phyloP scores from a whole-genome alignment of 192 early-diverging fungal species.

The Backusella australiensis region DNA sequence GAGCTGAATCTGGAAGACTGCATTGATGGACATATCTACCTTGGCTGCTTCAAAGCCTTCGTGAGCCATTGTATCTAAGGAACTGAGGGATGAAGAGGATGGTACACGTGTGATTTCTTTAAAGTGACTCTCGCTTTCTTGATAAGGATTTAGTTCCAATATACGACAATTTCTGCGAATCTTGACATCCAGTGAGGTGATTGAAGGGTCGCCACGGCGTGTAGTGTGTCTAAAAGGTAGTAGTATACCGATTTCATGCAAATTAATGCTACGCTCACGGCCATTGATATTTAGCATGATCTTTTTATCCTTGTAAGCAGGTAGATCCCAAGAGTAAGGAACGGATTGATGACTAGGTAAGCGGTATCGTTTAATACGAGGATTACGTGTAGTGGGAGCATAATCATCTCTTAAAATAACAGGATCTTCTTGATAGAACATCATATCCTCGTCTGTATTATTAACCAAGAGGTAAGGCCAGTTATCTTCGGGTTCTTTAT shows the following conservation, averaged over 20 bases:
- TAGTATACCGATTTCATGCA: slow-evolving; percentile 88
- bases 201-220: slow-evolving; percentile 27
- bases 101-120: slow-evolving; percentile 14
- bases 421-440: slow-evolving; percentile 74
- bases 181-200: slow-evolving; percentile 74
- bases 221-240: slow-evolving; percentile 79
- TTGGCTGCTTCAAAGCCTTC: slow-evolving; percentile 56
- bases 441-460: slow-evolving; percentile 63
- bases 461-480: slow-evolving; percentile 95
- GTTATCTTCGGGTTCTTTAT: slow-evolving; percentile 60
- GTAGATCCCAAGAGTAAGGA: slow-evolving; percentile 91
- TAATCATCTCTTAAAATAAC: slow-evolving; percentile 25
- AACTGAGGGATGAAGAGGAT: not conserved
- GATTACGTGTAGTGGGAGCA: not conserved
- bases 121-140: slow-evolving; percentile 64
- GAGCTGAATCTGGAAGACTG: slow-evolving; percentile 71
- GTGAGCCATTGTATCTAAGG: slow-evolving; percentile 3
- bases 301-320: slow-evolving; percentile 66
- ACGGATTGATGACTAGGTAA: slow-evolving; percentile 51
- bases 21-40: slow-evolving; percentile 44
- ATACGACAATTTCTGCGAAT: slow-evolving; percentile 69
- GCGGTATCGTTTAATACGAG: slow-evolving; percentile 14
- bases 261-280: slow-evolving; percentile 72
- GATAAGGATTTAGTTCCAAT: slow-evolving; percentile 63
- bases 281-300: slow-evolving; percentile 78